Base-by-base conservation (phyloP, 495 filamentous ascomycete species). In the Penicillium canariense region DNA sequence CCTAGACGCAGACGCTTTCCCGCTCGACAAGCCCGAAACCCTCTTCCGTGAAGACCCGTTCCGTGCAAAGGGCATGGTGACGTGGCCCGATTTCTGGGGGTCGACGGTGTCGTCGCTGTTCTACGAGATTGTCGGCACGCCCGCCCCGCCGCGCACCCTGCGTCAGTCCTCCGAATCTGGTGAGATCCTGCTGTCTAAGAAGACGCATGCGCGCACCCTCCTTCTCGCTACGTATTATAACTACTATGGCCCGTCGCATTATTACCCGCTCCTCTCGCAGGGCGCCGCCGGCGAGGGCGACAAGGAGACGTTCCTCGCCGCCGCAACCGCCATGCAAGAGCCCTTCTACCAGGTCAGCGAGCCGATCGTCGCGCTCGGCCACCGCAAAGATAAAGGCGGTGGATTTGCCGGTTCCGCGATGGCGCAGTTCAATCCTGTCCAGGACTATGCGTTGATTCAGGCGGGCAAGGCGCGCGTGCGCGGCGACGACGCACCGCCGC, bases 1-100 rank as follows among this genome's bases (percentile, higher is more conserved):
- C 58, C 68, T 82, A 45, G 79, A 83, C 61, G 69, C 73, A 23
- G 77, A 81, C 40, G 59, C 59, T 15, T 73, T 80, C 47, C 76
- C 78, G 5, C 60, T 78, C 5, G 43, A 60, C 2, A 59, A 69
- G 12, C 78, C 79, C 1, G 73, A 75, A 23, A 1, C 11, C 1
- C 56, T 79, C 12, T 77, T 81, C 68, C 67, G 12, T 12, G 63
- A 20, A 31, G 53, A 77, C 22, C 77, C 77, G 0, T 83, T 76
- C 64, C 48, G 43, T 1, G 69, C 68, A 3, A 68, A 52, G 0
- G 76, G 77, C 1, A 58, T 84, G n/a, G 65, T 84, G 4, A 73
- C 72, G 20, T 85, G 78, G 79, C 79, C 81, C 3, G 82, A 83
- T 55, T 82, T 81, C 60, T 84, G 79, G 78, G 69, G 67, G 3